Base-by-base conservation (phyloP, 139 green algal species). In the Chlorella sp. region DNA sequence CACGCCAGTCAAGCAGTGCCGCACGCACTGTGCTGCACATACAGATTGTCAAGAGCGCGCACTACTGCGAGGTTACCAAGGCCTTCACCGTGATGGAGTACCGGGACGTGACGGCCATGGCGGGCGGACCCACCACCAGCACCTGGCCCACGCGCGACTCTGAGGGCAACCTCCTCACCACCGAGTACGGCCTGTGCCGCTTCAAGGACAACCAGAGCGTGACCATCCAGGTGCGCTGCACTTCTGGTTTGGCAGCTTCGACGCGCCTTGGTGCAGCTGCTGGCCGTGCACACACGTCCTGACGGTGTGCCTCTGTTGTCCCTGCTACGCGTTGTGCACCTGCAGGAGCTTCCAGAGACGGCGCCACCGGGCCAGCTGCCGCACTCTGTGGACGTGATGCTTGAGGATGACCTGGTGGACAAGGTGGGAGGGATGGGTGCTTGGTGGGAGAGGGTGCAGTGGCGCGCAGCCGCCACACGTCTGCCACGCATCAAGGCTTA, bases 291-390 rank as follows among this genome's bases (percentile, higher is more conserved):
- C n/a, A n/a, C n/a, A n/a, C n/a, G n/a, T n/a, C n/a, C n/a, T n/a
- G n/a, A n/a, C n/a, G n/a, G n/a, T n/a, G n/a, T n/a, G n/a, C n/a
- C n/a, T n/a, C n/a, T n/a, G n/a, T n/a, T n/a, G n/a, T n/a, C n/a
- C n/a, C n/a, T n/a, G n/a, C n/a, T n/a, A n/a, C n/a, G n/a, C n/a
- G n/a, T n/a, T n/a, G n/a, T n/a, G n/a, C n/a, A n/a, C 10, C 42
- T 55, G 42, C 95, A 99, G 83, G 95, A 99, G 87, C 92, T 98
- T 72, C 95, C 95, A 17, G 95, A 99, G 84, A 97, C 91, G 1
- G 86, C 95, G 2, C 95, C 95, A 1, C 84, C 94, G 24, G 95
- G 95, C 2, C 94, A 98, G 89, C 85, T 99, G 75, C 95, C 95
- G 1, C 81, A 94, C 69, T 89, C 80, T 3, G 76, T 90, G 22